A percentile compares a stretch with the other conserved stretches of the same genome.
Evolutionary conservation across 805 yeast genomes (phyloP).

Genomic region (Spathaspora arborariae): DNA sequence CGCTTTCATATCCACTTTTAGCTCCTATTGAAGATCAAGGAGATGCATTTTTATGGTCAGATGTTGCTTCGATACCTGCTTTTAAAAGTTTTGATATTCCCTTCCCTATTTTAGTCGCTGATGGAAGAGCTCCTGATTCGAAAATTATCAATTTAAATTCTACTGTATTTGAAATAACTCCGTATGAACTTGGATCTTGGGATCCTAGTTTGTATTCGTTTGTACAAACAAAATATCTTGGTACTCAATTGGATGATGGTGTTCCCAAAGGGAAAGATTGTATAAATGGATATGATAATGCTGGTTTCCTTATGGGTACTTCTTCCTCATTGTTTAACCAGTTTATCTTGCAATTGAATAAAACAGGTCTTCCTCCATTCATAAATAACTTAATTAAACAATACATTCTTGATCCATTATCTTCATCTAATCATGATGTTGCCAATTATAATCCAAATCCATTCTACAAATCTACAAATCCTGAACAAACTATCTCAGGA

Average conservation of each 20-base stretch:
- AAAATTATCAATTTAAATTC: slow-evolving; percentile 56
- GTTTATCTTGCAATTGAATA: slow-evolving; percentile 54
- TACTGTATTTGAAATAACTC: slow-evolving; percentile 45
- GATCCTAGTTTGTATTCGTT: slow-evolving; percentile 31
- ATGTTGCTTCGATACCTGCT: slow-evolving; percentile 30
- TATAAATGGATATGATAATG: slow-evolving; percentile 69
- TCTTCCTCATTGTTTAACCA: slow-evolving; percentile 79
- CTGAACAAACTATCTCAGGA: slow-evolving; percentile 16
- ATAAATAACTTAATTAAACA: slow-evolving; percentile 11
- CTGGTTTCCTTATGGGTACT: slow-evolving; percentile 79
- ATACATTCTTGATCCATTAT: slow-evolving; percentile 16
- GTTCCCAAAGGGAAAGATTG: slow-evolving; percentile 47
- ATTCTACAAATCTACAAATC: slow-evolving; percentile 37
- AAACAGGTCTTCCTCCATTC: slow-evolving; percentile 15
- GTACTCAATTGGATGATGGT: slow-evolving; percentile 64
- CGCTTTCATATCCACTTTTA: slow-evolving; percentile 38
- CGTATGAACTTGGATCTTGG: slow-evolving; percentile 41
- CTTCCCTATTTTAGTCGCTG: slow-evolving; percentile 36
- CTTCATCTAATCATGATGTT: slow-evolving; percentile 34
- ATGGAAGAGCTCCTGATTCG: slow-evolving; percentile 63
- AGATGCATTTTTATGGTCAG: slow-evolving; percentile 20
- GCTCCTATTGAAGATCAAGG: slow-evolving; percentile 22
- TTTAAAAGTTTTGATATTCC: slow-evolving; percentile 37
- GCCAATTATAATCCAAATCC: slow-evolving; percentile 77
- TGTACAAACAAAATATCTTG: slow-evolving; percentile 57